Conservation (phyloP, 306 rosid genomes). For the Gastrolobium bilobum region DNA sequence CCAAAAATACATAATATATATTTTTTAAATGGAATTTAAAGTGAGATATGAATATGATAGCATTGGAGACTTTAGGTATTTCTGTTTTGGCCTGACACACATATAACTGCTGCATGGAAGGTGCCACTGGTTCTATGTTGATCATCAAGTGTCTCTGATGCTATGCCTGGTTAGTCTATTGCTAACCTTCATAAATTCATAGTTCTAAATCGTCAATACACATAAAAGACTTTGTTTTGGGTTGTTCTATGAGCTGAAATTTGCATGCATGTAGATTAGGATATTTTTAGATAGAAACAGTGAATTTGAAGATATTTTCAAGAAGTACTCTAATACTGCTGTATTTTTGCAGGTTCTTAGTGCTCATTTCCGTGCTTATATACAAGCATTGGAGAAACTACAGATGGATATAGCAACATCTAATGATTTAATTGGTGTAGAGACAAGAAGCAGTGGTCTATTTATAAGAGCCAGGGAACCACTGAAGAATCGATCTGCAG, state of each 20-base stretch:
- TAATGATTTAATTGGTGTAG: slow-evolving; percentile 95
- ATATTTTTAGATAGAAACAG: slow-evolving; percentile 20
- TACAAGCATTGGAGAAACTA: slow-evolving; percentile 92
- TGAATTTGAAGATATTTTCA: slow-evolving; percentile 31
- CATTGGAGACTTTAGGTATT: slow-evolving; percentile 31
- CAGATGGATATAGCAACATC: slow-evolving; percentile 97
- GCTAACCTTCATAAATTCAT: slow-evolving; percentile 17
- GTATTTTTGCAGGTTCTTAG: slow-evolving; percentile 84
- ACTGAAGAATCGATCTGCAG: slow-evolving; percentile 95
- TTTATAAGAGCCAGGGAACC: slow-evolving; percentile 91
- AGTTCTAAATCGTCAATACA: slow-evolving; percentile 30
- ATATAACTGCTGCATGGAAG: slow-evolving; percentile 42
- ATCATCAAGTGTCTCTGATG: slow-evolving; percentile 34
- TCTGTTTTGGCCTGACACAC: slow-evolving; percentile 28
- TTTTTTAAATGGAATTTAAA: slow-evolving; percentile 16
- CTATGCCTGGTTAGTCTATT: slow-evolving; percentile 32
- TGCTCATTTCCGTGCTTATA: slow-evolving; percentile 97
- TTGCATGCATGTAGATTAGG: not conserved
- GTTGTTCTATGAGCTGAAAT: slow-evolving; percentile 21
- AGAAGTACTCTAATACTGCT: slow-evolving; percentile 40
- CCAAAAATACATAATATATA: not conserved
- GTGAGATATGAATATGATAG: slow-evolving; percentile 30
- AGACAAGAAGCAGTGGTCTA: slow-evolving; percentile 84
- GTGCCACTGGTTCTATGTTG: slow-evolving; percentile 22
- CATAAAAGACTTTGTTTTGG: slow-evolving; percentile 22